phyloP scores from a whole-genome alignment of 495 filamentous ascomycete genomes.

The Rusavskia elegans region DNA sequence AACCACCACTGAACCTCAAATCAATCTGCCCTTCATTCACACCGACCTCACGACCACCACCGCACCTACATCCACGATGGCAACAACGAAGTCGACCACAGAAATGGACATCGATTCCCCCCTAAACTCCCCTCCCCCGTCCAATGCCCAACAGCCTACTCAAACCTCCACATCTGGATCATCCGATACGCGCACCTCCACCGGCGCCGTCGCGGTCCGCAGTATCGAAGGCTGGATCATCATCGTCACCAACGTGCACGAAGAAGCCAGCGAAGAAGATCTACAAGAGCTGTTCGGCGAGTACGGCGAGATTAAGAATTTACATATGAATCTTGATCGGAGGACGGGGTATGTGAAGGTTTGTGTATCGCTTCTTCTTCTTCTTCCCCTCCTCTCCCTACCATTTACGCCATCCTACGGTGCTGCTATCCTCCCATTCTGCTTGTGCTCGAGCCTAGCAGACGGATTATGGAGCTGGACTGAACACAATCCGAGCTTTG shows the following conservation, averaged over 20 bases:
- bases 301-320: slow-evolving; percentile 93
- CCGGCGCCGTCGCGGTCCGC: slow-evolving; percentile 79
- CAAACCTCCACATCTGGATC: slow-evolving; percentile 39
- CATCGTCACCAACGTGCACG: slow-evolving; percentile 90
- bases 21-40: too few species aligned
- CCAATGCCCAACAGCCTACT: slow-evolving; percentile 16
- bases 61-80: slow-evolving; percentile 3
- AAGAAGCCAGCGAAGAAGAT: slow-evolving; percentile 94
- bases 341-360: slow-evolving; percentile 98
- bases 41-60: neutral
- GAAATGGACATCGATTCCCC: slow-evolving; percentile 73
- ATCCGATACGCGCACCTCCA: slow-evolving; percentile 53
- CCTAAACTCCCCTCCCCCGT: slow-evolving; percentile 24
- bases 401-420: neutral
- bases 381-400: neutral
- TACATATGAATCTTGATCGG: slow-evolving; percentile 87
- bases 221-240: slow-evolving; percentile 99
- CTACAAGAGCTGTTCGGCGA: slow-evolving; percentile 89
- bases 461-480: too few species aligned
- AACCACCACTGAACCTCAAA: too few species aligned
- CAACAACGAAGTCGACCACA: slow-evolving; percentile 46
- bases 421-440: too few species aligned
- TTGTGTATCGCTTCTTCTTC: slow-evolving; percentile 9
- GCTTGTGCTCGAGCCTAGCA: too few species aligned
- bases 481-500: too few species aligned